Evolutionary conservation across 2,329 filamentous ascomycete genomes (phyloP).

Genomic region (Nannizziopsis arthrosporioides): DNA sequence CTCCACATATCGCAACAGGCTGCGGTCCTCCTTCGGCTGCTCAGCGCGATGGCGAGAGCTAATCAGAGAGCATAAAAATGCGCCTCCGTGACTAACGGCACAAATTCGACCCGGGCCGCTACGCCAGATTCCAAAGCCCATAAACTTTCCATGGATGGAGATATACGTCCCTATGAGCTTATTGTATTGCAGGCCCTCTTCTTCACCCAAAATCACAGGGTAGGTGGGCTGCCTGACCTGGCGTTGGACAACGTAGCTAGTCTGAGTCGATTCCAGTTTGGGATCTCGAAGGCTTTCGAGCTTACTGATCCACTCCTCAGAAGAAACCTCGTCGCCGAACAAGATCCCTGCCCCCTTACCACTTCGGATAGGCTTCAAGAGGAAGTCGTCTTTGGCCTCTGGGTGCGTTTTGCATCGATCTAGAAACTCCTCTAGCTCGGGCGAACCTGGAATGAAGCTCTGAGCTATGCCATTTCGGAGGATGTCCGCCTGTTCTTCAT

Average conservation of each 20-base stretch:
- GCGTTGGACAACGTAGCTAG: slow-evolving; percentile 19
- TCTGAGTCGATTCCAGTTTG: slow-evolving; percentile 1
- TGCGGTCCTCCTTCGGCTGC: neutral
- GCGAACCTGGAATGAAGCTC: slow-evolving; percentile 21
- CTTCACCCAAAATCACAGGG: slow-evolving; percentile 16
- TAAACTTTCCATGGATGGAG: slow-evolving; percentile 18
- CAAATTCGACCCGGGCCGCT: slow-evolving; percentile 18
- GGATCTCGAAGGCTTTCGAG: slow-evolving; percentile 16
- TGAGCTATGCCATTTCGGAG: slow-evolving; percentile 18
- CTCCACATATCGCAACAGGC: neutral
- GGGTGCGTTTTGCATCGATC: neutral
- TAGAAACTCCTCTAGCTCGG: slow-evolving; percentile 16
- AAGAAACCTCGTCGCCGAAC: slow-evolving; percentile 17
- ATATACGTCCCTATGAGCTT: slow-evolving; percentile 22
- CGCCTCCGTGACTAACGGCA: slow-evolving; percentile 15
- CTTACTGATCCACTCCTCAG: slow-evolving; percentile 17
- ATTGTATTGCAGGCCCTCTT: slow-evolving; percentile 9
- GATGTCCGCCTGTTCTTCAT: slow-evolving; percentile 13
- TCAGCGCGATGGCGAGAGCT: slow-evolving; percentile 1
- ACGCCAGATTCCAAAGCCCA: slow-evolving; percentile 21
- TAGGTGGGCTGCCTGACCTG: slow-evolving; percentile 17
- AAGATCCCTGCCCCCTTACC: slow-evolving; percentile 20
- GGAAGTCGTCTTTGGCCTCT: slow-evolving; percentile 17
- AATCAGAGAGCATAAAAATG: slow-evolving; percentile 10
- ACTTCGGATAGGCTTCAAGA: slow-evolving; percentile 20